Percentiles rank a stretch among this genome's conserved stretches.
These are phyloP conservation scores for Dioszegia hungarica DNA, from an alignment of 768 basidiomycete genomes.

Conservation along the genomic window DNA sequence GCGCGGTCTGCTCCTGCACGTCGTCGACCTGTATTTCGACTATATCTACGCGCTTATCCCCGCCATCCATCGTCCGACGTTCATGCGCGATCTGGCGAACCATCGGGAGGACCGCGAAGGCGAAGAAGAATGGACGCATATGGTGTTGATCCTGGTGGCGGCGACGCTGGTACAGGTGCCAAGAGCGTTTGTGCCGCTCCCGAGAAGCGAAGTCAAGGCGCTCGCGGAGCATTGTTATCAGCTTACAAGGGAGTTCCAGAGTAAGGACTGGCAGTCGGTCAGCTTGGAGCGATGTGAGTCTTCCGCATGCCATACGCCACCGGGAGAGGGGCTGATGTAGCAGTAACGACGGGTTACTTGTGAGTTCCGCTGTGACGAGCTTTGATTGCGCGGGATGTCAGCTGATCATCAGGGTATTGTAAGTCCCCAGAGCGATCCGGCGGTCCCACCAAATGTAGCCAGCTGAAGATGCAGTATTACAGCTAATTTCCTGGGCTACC, in stretches of 20 bases:
- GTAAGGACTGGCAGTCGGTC: conserved; percentile 16
- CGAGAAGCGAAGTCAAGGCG: conserved; percentile 74
- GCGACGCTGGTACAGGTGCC: conserved; percentile 85
- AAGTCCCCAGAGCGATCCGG: too few species aligned
- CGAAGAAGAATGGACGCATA: conserved; percentile 82
- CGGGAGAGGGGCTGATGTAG: background rate
- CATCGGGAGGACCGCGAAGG: conserved; percentile 65
- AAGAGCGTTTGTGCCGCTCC: conserved; percentile 71
- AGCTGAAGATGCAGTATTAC: background rate
- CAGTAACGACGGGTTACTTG: conserved; percentile 12
- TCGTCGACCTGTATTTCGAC: conserved; percentile 85
- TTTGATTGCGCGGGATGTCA: too few species aligned
- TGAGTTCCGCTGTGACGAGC: background rate
- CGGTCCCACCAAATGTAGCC: too few species aligned
- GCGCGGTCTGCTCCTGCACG: conserved; percentile 70
- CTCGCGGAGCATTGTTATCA: conserved; percentile 69
- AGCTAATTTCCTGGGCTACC: background rate
- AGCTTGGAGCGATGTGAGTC: conserved; percentile 57
- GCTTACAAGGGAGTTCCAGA: conserved; percentile 20
- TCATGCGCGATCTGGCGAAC: conserved; percentile 79
- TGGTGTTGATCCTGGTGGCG: conserved; percentile 84
- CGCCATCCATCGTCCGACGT: conserved; percentile 83
- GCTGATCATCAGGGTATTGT: too few species aligned
- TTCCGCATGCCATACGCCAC: background rate
- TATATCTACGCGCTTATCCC: conserved; percentile 89